A percentile compares a stretch with the other conserved stretches of the same genome.
Conservation (phyloP, 208 protist species). For the Crithidia expoeki region DNA sequence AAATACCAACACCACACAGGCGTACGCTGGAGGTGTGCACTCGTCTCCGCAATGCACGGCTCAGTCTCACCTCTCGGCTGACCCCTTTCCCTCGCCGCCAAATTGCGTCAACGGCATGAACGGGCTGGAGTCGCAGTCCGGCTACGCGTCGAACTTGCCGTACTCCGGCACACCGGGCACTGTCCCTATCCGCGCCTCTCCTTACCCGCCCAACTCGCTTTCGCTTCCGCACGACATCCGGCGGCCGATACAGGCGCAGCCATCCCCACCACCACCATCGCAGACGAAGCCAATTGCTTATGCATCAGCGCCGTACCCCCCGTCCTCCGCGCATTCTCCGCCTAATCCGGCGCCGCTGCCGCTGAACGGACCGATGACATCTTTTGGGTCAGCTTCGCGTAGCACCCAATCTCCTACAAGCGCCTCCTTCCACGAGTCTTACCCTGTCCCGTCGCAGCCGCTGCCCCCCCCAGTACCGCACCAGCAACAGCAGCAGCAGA, state of each 20-base stretch:
- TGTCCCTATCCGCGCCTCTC: not conserved
- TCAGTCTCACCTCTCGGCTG: not conserved
- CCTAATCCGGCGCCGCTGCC: slow-evolving; percentile 8
- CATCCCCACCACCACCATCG: not conserved
- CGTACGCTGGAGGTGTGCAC: not conserved
- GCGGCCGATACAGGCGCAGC: not conserved
- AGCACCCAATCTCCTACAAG: not conserved
- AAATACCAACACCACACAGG: not conserved
- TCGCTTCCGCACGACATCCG: slow-evolving; percentile 1
- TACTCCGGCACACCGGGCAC: slow-evolving; percentile 7
- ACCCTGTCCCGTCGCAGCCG: slow-evolving; percentile 1
- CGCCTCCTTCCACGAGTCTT: slow-evolving; percentile 2
- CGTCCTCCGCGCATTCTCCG: not conserved
- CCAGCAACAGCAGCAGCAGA: not conserved
- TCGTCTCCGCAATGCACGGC: not conserved
- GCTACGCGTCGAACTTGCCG: slow-evolving; percentile 1
- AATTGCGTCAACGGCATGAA: not conserved
- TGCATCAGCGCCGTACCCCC: slow-evolving; percentile 4
- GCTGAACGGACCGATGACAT: not conserved
- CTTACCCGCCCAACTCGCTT: not conserved
- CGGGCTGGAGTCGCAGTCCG: not conserved
- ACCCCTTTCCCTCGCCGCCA: slow-evolving; percentile 7
- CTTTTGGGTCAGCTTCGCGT: not conserved
- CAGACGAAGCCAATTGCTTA: not conserved
- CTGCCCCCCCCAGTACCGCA: too few relatives aligned